Percentiles rank a stretch among this genome's conserved stretches.
phyloP scores from a whole-genome alignment of 192 early-diverging fungal genomes.

The Coemansia sp. region DNA sequence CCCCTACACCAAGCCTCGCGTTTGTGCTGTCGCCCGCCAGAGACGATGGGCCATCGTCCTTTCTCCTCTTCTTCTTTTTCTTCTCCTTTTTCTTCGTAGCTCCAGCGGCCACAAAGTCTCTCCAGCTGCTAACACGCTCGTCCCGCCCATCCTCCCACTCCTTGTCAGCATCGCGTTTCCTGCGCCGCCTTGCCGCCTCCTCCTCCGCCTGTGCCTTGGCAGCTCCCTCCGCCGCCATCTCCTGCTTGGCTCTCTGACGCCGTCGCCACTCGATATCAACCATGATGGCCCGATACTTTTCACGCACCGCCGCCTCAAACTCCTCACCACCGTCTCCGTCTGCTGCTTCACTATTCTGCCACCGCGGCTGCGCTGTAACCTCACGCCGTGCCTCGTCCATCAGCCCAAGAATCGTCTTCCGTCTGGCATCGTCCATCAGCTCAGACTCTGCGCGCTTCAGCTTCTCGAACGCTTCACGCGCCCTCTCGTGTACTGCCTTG shows the following conservation, averaged over 20 bases:
- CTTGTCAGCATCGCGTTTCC: conserved; percentile 30
- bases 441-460: conserved; percentile 41
- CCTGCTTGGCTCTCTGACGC: conserved; percentile 39
- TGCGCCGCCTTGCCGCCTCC: conserved; percentile 12
- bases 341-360: neutral
- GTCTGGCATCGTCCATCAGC: conserved; percentile 45
- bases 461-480: conserved; percentile 46
- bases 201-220: conserved; percentile 28
- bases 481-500: conserved; percentile 34
- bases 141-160: conserved; percentile 47
- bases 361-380: conserved; percentile 25
- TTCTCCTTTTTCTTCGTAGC: conserved; percentile 11
- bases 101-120: conserved; percentile 24
- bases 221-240: conserved; percentile 40
- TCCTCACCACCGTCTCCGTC: neutral
- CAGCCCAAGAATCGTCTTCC: conserved; percentile 27
- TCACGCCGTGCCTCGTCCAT: conserved; percentile 41
- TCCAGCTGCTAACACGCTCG: conserved; percentile 48
- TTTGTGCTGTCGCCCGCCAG: neutral
- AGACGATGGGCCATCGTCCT: neutral
- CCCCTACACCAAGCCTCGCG: neutral
- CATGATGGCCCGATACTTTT: conserved; percentile 33
- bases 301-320: conserved; percentile 27
- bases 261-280: conserved; percentile 49
- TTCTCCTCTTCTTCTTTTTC: conserved; percentile 13